Conservation (phyloP, 345 rosid species). For the Sonneratia caseolaris region DNA sequence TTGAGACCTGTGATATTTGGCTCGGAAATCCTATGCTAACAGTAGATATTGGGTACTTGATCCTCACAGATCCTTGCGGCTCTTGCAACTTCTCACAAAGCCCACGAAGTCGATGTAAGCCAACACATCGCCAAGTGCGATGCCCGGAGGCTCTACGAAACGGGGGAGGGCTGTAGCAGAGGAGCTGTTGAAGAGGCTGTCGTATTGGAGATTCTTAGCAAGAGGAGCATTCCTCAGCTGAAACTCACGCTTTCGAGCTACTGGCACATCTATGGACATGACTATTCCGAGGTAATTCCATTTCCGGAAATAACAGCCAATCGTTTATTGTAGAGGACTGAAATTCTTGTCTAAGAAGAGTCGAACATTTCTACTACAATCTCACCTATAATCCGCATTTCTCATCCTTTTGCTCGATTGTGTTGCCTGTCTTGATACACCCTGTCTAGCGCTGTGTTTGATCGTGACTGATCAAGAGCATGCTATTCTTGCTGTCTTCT, state of each 20-base stretch:
- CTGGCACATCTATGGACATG: slow-evolving; percentile 54
- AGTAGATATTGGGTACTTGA: neutral
- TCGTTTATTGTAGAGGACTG: no score
- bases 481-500: neutral
- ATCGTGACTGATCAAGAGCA: neutral
- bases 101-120: slow-evolving; percentile 50
- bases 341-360: no score
- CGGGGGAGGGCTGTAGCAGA: slow-evolving; percentile 36
- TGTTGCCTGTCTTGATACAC: neutral
- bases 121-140: slow-evolving; percentile 51
- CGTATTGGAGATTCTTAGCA: slow-evolving; percentile 55
- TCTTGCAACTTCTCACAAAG: slow-evolving; percentile 52
- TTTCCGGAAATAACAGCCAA: neutral
- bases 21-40: neutral
- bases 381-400: neutral
- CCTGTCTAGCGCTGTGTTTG: neutral
- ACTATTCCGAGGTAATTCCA: slow-evolving; percentile 36
- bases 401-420: neutral
- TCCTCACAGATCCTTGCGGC: slow-evolving; percentile 45
- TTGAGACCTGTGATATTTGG: neutral
- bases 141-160: slow-evolving; percentile 42
- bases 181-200: slow-evolving; percentile 37
- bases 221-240: slow-evolving; percentile 55
- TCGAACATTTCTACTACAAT: neutral
- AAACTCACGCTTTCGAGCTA: slow-evolving; percentile 49